Evolutionary conservation across 192 early-diverging fungal genomes (phyloP), one percentile per base, ranked within the genome.

Genomic region (Umbelopsis sp.): DNA sequence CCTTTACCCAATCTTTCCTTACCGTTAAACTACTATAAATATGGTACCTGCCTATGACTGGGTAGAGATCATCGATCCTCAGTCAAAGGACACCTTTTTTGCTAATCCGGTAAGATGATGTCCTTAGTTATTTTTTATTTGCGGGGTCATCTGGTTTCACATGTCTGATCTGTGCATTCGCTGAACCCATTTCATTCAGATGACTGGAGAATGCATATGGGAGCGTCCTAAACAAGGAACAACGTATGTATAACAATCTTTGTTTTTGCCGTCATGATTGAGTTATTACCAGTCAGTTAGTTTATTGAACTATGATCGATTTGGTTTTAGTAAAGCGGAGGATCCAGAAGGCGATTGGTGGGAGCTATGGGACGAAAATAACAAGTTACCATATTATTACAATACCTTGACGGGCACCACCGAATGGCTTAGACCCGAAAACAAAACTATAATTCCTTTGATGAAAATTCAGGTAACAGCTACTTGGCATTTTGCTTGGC

Each of bases 371-470:
- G 96, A 97, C 78, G 92, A 96, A 38, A 79, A 90, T 43, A 86
- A 91, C 44, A 88, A 93, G 52, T 77, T 93, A 54, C 95, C 95
- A 8, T 99, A 97, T 74, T 98, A 96, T 80, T 97, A 98, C 84
- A 92, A 96, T 82, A 91, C 95, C 4, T 81, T 82, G 50, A 94
- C 95, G 0, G 90, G 91, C 45, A 83, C 91, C 51, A 96, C 95
- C 32, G 94, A 96, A 77, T 99, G 97, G 97, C 77, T 85, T 26
- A 77, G 86, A 68, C 97, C 97, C 20, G 79, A 82, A 12, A 75
- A 82, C 68, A 90, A 91, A 24, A 85, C 83, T 20, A 83, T 97
- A 22, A 88, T 96, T 47, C 91, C 94, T 7, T 78, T 92, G 59
- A 85, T 86, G 44, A 84, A 85, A 41, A 87, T 93, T 47, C 84